These are phyloP conservation scores for Cucurbita ficifolia DNA, from an alignment of 306 rosid species.

Conservation along the genomic window DNA sequence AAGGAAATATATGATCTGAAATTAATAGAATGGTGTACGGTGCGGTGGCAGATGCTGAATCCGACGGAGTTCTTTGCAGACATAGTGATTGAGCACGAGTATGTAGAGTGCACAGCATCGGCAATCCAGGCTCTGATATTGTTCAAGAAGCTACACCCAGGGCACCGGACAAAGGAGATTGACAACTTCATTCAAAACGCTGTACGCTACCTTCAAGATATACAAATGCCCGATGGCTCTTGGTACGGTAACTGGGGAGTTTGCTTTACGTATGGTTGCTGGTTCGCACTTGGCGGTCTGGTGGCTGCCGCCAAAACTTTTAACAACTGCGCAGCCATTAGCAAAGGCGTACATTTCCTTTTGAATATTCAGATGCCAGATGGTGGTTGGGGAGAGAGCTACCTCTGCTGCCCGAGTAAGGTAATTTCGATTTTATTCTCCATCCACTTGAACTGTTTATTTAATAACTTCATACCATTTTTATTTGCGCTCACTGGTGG, in stretches of 20 bases:
- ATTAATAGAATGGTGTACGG: not conserved
- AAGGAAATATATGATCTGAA: not conserved
- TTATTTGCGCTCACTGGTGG: not conserved
- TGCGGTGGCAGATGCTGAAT: not conserved
- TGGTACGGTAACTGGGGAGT: conserved; percentile 33
- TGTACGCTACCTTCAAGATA: not conserved
- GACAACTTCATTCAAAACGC: conserved; percentile 4
- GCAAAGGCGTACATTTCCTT: conserved; percentile 36
- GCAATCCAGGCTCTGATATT: conserved; percentile 11
- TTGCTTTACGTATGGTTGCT: conserved; percentile 46
- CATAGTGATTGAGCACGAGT: conserved; percentile 13
- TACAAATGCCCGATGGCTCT: conserved; percentile 6
- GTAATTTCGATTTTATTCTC: conserved; percentile 1
- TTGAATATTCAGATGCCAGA: conserved; percentile 28
- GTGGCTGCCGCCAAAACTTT: conserved; percentile 44
- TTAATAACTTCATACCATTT: too few species aligned
- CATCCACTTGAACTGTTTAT: too few species aligned
- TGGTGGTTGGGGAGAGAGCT: conserved; percentile 78
- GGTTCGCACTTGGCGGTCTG: conserved; percentile 50
- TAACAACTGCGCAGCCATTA: conserved; percentile 21
- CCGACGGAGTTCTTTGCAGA: conserved; percentile 4
- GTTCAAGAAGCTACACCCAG: conserved; percentile 7
- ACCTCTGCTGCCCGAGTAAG: conserved; percentile 38
- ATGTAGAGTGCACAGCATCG: conserved; percentile 14
- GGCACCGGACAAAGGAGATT: conserved; percentile 7